These are phyloP conservation scores for Podaxis rugospora DNA, from an alignment of 768 basidiomycete species.

Conservation along the genomic window DNA sequence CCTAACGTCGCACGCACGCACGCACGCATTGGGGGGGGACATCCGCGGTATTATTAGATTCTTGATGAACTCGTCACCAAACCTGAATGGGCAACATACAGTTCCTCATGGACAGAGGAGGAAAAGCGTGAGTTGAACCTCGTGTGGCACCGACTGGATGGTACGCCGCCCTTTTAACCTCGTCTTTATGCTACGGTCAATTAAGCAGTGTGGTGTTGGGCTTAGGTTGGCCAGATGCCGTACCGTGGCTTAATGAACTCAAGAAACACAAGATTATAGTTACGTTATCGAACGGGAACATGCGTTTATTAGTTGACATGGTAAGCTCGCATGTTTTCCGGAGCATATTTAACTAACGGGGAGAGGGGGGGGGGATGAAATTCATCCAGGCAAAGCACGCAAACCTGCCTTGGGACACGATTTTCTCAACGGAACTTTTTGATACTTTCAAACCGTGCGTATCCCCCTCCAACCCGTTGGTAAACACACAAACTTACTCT, in stretches of 20 bases:
- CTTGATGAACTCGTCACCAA: constrained; percentile 50
- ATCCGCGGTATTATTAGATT: constrained; percentile 32
- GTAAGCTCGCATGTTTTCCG: constrained; percentile 24
- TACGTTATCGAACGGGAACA: constrained; percentile 61
- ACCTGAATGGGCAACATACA: constrained; percentile 48
- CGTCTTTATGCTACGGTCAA: not conserved
- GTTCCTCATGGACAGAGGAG: constrained; percentile 35
- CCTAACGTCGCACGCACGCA: not conserved
- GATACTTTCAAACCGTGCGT: constrained; percentile 63
- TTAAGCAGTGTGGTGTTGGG: not conserved
- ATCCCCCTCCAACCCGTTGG: not conserved
- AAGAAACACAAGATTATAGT: constrained; percentile 48
- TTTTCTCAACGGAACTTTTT: constrained; percentile 60
- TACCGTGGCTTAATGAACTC: constrained; percentile 42
- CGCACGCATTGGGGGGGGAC: not conserved
- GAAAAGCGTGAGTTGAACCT: constrained; percentile 41
- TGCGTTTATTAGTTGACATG: constrained; percentile 58
- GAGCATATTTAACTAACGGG: not conserved
- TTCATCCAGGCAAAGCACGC: constrained; percentile 52
- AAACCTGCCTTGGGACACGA: constrained; percentile 57
- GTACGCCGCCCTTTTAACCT: constrained; percentile 24
- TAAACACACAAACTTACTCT: not conserved
- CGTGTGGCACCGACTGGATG: constrained; percentile 58
- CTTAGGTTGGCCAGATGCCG: constrained; percentile 55
- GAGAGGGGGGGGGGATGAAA: not conserved